A percentile compares a stretch with the other conserved stretches of the same genome.
phyloP scores from a whole-genome alignment of 2,329 filamentous ascomycete genomes.

The Hymenoscyphus salicellus region DNA sequence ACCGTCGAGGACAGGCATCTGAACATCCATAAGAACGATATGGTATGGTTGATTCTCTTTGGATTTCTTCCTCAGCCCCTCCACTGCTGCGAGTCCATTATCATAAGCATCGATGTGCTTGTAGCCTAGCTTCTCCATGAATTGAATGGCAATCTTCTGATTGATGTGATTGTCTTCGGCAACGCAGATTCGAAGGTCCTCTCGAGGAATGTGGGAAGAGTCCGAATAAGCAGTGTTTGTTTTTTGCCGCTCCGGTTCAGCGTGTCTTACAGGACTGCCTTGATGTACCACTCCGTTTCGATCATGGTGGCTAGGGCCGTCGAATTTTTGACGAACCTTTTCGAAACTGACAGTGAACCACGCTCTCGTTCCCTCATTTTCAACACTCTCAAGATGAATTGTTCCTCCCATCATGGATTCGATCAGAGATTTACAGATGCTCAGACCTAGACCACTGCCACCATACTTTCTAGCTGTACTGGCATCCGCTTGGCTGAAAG shows the following conservation, averaged over 20 bases:
- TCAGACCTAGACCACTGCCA: slow-evolving; percentile 84
- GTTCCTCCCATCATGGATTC: slow-evolving; percentile 87
- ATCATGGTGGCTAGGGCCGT: slow-evolving; percentile 46
- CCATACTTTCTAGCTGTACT: slow-evolving; percentile 89
- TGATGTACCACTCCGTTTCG: slow-evolving; percentile 36
- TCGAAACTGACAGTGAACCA: slow-evolving; percentile 84
- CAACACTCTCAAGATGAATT: slow-evolving; percentile 76
- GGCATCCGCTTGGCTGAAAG: slow-evolving; percentile 88
- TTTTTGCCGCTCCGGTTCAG: slow-evolving; percentile 41
- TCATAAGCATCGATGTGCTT: slow-evolving; percentile 79
- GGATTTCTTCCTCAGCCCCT: slow-evolving; percentile 75
- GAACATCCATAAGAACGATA: slow-evolving; percentile 90
- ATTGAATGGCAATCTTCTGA: slow-evolving; percentile 88
- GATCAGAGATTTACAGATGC: slow-evolving; percentile 91
- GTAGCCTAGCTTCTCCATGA: slow-evolving; percentile 82
- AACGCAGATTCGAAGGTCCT: slow-evolving; percentile 82
- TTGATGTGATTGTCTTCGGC: slow-evolving; percentile 96
- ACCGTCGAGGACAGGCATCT: slow-evolving; percentile 91
- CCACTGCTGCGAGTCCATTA: slow-evolving; percentile 83
- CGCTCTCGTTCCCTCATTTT: slow-evolving; percentile 66
- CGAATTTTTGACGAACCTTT: slow-evolving; percentile 67
- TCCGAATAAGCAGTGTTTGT: slow-evolving; percentile 54
- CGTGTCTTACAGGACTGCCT: slow-evolving; percentile 41
- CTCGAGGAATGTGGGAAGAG: slow-evolving; percentile 69
- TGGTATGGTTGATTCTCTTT: slow-evolving; percentile 76